These are phyloP conservation scores for Cinchona pubescens DNA, from an alignment of 257 asterid genomes.

Conservation along the genomic window DNA sequence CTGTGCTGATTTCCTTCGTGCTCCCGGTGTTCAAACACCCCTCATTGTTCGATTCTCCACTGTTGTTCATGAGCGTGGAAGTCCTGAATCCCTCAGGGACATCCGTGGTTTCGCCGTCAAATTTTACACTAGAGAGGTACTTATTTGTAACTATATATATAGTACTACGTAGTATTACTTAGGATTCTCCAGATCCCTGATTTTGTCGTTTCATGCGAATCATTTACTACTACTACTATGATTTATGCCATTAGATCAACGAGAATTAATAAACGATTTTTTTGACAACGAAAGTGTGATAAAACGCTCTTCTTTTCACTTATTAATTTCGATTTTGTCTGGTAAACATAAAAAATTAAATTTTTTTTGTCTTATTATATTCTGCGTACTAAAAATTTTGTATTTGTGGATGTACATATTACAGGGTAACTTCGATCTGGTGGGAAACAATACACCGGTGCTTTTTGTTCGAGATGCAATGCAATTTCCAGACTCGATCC, in stretches of 20 bases:
- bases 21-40: conserved; percentile 43
- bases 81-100: conserved; percentile 41
- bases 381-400: too few species aligned
- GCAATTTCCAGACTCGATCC: conserved; percentile 41
- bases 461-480: conserved; percentile 39
- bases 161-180: too few species aligned
- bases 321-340: too few species aligned
- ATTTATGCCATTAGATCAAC: not conserved
- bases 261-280: too few species aligned
- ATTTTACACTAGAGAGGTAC: conserved; percentile 34
- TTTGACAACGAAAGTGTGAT: too few species aligned
- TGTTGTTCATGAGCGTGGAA: conserved; percentile 39
- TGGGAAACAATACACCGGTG: conserved; percentile 41
- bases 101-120: conserved; percentile 43
- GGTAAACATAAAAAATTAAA: too few species aligned
- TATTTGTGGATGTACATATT: too few species aligned
- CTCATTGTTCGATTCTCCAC: conserved; percentile 38
- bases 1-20: conserved; percentile 45
- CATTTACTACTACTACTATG: too few species aligned
- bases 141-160: too few species aligned
- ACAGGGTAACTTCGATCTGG: conserved; percentile 42
- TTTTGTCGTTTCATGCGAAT: not conserved
- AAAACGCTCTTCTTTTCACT: too few species aligned
- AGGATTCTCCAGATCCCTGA: too few species aligned
- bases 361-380: too few species aligned